Conservation (phyloP, 208 protist genomes). For the Sergeia podlipaevii region DNA sequence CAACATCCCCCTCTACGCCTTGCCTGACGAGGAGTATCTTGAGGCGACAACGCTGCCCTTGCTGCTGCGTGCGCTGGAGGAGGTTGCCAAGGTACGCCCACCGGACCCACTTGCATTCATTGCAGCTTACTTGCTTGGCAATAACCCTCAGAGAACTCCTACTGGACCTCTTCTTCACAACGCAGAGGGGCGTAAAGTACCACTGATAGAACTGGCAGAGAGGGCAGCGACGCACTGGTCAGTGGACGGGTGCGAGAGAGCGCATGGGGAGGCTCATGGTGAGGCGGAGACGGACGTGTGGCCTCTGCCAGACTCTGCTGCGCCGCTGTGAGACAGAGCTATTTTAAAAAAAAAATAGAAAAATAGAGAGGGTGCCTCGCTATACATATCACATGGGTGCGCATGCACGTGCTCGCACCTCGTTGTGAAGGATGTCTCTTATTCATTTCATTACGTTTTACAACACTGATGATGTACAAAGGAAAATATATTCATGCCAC, state of each 20-base stretch:
- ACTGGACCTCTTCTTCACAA: conserved; percentile 16
- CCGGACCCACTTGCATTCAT: conserved; percentile 80
- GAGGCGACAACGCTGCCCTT: conserved; percentile 76
- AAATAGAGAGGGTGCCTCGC: no score
- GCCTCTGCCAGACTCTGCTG: background rate
- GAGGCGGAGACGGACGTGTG: background rate
- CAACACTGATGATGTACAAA: no score
- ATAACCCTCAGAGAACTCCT: conserved; percentile 70
- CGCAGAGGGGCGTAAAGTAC: conserved; percentile 20
- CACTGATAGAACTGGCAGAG: conserved; percentile 31
- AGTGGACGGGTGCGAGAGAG: background rate
- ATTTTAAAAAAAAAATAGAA: no score
- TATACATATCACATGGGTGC: no score
- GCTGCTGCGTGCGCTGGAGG: conserved; percentile 74
- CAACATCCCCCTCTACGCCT: conserved; percentile 49
- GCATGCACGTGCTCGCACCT: no score
- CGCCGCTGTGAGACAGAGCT: no score
- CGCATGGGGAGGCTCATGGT: conserved; percentile 1
- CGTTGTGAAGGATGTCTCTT: no score
- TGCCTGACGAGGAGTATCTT: conserved; percentile 73
- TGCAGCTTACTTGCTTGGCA: conserved; percentile 73
- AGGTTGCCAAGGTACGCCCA: conserved; percentile 54
- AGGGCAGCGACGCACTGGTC: conserved; percentile 12
- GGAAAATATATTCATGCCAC: no score
- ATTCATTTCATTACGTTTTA: no score